These are phyloP conservation scores for Ilyonectria sp. DNA, from an alignment of 2,329 filamentous ascomycete genomes.

Conservation along the genomic window DNA sequence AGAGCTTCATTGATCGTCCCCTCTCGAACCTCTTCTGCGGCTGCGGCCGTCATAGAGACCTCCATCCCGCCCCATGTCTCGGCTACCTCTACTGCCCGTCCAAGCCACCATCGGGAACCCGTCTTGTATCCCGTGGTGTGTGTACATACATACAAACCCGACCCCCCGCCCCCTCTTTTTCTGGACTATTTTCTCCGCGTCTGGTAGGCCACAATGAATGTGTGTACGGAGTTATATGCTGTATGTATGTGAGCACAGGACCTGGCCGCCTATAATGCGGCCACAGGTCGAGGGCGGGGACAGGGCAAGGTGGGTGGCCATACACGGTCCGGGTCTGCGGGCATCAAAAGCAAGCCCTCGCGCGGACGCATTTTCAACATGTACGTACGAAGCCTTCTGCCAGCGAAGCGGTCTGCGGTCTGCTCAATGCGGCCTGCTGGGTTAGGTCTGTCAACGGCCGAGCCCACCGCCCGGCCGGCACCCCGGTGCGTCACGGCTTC, in stretches of 20 bases:
- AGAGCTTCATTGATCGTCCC: constrained; percentile 5
- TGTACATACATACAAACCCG: constrained; percentile 18
- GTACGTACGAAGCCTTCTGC: constrained; percentile 33
- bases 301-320: constrained; percentile 34
- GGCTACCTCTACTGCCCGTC: constrained; percentile 26
- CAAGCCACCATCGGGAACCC: constrained; percentile 31
- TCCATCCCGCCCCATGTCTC: constrained; percentile 31
- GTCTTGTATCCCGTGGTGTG: constrained; percentile 22
- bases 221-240: constrained; percentile 18
- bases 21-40: constrained; percentile 12
- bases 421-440: constrained; percentile 32
- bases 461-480: constrained; percentile 17
- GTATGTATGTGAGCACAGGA: constrained; percentile 38
- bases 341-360: constrained; percentile 31
- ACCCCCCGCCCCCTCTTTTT: constrained; percentile 25
- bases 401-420: constrained; percentile 37
- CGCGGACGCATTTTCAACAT: constrained; percentile 30
- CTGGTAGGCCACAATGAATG: constrained; percentile 22
- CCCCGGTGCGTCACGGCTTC: constrained; percentile 22
- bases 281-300: constrained; percentile 35
- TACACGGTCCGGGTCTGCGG: constrained; percentile 33
- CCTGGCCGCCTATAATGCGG: constrained; percentile 46
- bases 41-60: constrained; percentile 18
- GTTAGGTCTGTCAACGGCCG: constrained; percentile 33
- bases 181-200: constrained; percentile 15